Evolutionary conservation across 106 monocot genomes (phyloP), one percentile per base, ranked within the genome.

Genomic region (Amphibolis antarctica): DNA sequence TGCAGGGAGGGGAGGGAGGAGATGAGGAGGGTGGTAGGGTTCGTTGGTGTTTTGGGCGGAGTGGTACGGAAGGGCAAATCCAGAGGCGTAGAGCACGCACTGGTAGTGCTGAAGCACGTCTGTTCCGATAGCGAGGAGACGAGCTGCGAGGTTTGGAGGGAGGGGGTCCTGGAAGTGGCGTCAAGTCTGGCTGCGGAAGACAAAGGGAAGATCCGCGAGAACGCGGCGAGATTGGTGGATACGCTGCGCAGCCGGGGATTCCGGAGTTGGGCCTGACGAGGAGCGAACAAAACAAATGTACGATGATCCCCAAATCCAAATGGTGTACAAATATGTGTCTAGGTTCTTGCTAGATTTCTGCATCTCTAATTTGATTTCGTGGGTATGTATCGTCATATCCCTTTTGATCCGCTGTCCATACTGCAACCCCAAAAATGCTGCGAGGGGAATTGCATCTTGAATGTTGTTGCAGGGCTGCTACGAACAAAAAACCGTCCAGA

Each of bases 1-100:
- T 77, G 72, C 48, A 48, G 59, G 19, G 87, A 83, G 36, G 87
- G 87, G n/a, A 65, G 73, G 55, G 63, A 65, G 12, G 80, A 71
- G 72, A 78, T 88, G 71, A 55, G 52, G 43, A 70, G 28, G 59
- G 22, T 74, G n/a, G 55, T 66, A 0, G 66, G 60, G 15, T 56
- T 88, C 50, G 69, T 83, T 2, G 36, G 53, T 28, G 61, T 72
- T 44, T 46, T 88, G 61, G 51, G 46, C 10, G 62, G 60, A 24
- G 69, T 83, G 11, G 19, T 73, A 29, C 48, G 31, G 44, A 59
- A 50, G 22, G 78, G 87, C 10, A 81, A 66, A 28, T 5, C 62
- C 5, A 48, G 83, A 53, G 78, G 66, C 0, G 42, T 75, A 12
- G 80, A 78, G 47, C 54, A 83, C 55, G 69, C 77, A 0, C 71